Percentiles rank a stretch among this genome's conserved stretches.
Evolutionary conservation across 345 rosid genomes (phyloP).

Genomic region (Sonneratia caseolaris): DNA sequence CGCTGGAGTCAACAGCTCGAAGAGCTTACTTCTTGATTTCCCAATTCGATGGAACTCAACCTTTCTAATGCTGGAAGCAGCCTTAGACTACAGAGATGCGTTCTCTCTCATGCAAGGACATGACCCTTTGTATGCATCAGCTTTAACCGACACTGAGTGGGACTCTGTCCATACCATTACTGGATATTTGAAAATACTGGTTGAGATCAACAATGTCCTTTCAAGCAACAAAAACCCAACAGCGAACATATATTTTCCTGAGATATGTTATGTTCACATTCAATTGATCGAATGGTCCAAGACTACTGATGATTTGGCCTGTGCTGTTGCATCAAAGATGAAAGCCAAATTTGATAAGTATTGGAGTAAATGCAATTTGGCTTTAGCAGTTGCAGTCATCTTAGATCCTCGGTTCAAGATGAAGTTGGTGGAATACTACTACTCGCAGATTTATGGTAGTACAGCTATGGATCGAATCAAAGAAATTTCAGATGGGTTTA

Average conservation of each 20-base stretch:
- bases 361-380: constrained; percentile 87
- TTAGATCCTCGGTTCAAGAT: constrained; percentile 92
- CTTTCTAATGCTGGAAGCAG: constrained; percentile 66
- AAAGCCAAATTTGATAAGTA: constrained; percentile 68
- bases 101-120: constrained; percentile 58
- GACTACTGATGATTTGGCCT: constrained; percentile 53
- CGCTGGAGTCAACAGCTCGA: constrained; percentile 48
- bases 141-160: constrained; percentile 72
- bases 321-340: constrained; percentile 63
- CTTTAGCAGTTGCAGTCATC: constrained; percentile 77
- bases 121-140: constrained; percentile 39
- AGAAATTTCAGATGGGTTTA: constrained; percentile 70
- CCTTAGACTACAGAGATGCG: constrained; percentile 50
- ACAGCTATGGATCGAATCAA: constrained; percentile 75
- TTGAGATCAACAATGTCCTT: constrained; percentile 50
- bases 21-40: constrained; percentile 51
- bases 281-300: constrained; percentile 88
- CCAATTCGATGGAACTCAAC: constrained; percentile 66
- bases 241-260: constrained; percentile 79
- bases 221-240: constrained; percentile 55
- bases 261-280: constrained; percentile 76
- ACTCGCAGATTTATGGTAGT: constrained; percentile 87
- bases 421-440: constrained; percentile 90
- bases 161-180: constrained; percentile 54
- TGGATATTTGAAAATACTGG: constrained; percentile 47